phyloP scores from a whole-genome alignment of 495 filamentous ascomycete genomes.

The Aspergillus bertholletiae region DNA sequence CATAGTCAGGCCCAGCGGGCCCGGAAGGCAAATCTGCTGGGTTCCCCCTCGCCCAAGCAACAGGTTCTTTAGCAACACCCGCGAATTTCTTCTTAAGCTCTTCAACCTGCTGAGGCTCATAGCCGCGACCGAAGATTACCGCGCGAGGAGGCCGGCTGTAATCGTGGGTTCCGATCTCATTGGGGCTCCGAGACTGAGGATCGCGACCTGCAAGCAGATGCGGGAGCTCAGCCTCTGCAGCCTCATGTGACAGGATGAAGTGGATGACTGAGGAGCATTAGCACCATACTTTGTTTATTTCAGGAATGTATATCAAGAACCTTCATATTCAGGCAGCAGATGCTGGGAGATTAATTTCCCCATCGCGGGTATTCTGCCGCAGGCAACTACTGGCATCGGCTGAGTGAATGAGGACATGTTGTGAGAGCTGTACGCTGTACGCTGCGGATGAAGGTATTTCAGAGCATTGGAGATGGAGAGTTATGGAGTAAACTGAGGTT shows the following conservation, averaged over 20 bases:
- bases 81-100: conserved; percentile 12
- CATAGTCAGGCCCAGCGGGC: conserved; percentile 15
- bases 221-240: conserved; percentile 22
- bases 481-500: conserved; percentile 5
- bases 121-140: conserved; percentile 32
- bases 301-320: conserved; percentile 13
- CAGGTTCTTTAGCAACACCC: conserved; percentile 5
- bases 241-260: conserved; percentile 21
- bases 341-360: conserved; percentile 23
- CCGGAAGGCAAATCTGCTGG: conserved; percentile 14
- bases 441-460: conserved; percentile 10
- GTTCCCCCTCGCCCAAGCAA: conserved; percentile 20
- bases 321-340: conserved; percentile 28
- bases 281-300: conserved; percentile 5
- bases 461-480: conserved; percentile 8
- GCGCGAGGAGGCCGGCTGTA: conserved; percentile 25
- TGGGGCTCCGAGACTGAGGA: conserved; percentile 15
- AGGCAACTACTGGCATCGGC: conserved; percentile 19
- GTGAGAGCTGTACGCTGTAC: conserved; percentile 16
- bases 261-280: conserved; percentile 23
- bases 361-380: conserved; percentile 20
- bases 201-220: conserved; percentile 24
- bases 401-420: conserved; percentile 19
- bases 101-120: conserved; percentile 15
- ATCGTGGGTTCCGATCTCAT: conserved; percentile 27